A percentile compares a stretch with the other conserved stretches of the same genome.
Conservation (phyloP, 108 stramenopile genomes). For the Licmophora abbreviata region DNA sequence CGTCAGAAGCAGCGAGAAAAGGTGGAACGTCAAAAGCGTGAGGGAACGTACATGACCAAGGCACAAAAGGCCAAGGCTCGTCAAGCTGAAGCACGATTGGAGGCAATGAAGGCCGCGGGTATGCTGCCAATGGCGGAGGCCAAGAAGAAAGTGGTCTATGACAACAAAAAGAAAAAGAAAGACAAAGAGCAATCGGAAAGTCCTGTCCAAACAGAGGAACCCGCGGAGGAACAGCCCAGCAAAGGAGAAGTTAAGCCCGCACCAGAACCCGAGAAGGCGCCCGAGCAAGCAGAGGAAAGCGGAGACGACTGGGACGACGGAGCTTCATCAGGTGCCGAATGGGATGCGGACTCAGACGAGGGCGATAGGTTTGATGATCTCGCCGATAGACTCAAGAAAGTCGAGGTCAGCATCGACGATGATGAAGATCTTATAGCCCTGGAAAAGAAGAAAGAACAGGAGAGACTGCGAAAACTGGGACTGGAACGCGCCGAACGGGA, state of each 20-base stretch:
- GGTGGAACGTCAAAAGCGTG: slow-evolving; percentile 79
- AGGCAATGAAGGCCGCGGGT: slow-evolving; percentile 81
- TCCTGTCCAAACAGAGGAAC: slow-evolving; percentile 16
- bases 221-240: slow-evolving; percentile 31
- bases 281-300: slow-evolving; percentile 26
- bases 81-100: slow-evolving; percentile 64
- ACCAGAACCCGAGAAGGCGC: slow-evolving; percentile 19
- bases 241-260: slow-evolving; percentile 19
- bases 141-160: slow-evolving; percentile 33
- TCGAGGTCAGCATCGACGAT: slow-evolving; percentile 44
- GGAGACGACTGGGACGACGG: slow-evolving; percentile 69
- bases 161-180: slow-evolving; percentile 29
- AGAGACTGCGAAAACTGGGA: slow-evolving; percentile 71
- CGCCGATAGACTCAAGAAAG: slow-evolving; percentile 56
- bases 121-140: slow-evolving; percentile 54
- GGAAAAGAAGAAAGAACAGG: slow-evolving; percentile 78
- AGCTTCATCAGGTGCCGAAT: slow-evolving; percentile 66
- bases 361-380: slow-evolving; percentile 73
- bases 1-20: slow-evolving; percentile 83
- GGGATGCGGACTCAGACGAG: slow-evolving; percentile 63
- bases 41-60: slow-evolving; percentile 92
- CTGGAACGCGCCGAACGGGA: slow-evolving; percentile 78
- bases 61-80: slow-evolving; percentile 72
- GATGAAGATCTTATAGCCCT: slow-evolving; percentile 81
- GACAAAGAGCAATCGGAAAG: slow-evolving; percentile 12